These are phyloP conservation scores for Barbarea vulgaris DNA, from an alignment of 345 rosid genomes.

Conservation along the genomic window DNA sequence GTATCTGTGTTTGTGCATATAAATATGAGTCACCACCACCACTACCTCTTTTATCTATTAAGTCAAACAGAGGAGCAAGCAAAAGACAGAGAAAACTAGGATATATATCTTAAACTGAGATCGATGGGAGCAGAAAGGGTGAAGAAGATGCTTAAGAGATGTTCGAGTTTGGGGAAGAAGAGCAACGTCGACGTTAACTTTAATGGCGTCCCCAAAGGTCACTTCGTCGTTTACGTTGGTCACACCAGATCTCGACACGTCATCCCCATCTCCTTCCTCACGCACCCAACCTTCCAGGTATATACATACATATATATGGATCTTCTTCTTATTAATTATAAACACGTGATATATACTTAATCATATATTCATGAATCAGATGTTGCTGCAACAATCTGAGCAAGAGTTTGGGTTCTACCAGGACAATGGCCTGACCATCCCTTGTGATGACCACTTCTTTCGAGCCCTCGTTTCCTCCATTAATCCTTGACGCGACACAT, in stretches of 20 bases:
- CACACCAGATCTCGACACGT: slow-evolving; percentile 70
- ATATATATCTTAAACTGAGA: neutral
- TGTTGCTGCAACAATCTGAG: slow-evolving; percentile 39
- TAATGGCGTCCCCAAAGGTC: slow-evolving; percentile 82
- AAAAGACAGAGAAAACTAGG: neutral
- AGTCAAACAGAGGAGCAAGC: neutral
- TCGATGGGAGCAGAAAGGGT: slow-evolving; percentile 38
- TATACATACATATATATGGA: neutral
- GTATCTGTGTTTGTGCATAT: slow-evolving; percentile 26
- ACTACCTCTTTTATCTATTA: slow-evolving; percentile 25
- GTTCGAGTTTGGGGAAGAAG: slow-evolving; percentile 72
- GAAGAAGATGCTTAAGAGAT: slow-evolving; percentile 54
- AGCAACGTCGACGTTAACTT: slow-evolving; percentile 41
- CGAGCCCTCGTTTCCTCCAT: slow-evolving; percentile 35
- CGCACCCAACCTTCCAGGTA: slow-evolving; percentile 67
- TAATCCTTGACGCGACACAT: slow-evolving; percentile 7
- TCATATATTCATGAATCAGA: neutral
- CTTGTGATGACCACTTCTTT: slow-evolving; percentile 39
- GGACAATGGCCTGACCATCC: slow-evolving; percentile 36
- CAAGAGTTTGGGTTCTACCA: slow-evolving; percentile 42
- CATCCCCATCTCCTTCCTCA: slow-evolving; percentile 70
- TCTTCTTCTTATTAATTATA: neutral
- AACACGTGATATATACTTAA: neutral
- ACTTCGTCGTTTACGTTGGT: slow-evolving; percentile 87
- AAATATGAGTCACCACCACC: slow-evolving; percentile 27